Percentiles rank a stretch among this genome's conserved stretches.
phyloP scores from a whole-genome alignment of 2,329 filamentous ascomycete species.

The Fusarium praegraminearum region DNA sequence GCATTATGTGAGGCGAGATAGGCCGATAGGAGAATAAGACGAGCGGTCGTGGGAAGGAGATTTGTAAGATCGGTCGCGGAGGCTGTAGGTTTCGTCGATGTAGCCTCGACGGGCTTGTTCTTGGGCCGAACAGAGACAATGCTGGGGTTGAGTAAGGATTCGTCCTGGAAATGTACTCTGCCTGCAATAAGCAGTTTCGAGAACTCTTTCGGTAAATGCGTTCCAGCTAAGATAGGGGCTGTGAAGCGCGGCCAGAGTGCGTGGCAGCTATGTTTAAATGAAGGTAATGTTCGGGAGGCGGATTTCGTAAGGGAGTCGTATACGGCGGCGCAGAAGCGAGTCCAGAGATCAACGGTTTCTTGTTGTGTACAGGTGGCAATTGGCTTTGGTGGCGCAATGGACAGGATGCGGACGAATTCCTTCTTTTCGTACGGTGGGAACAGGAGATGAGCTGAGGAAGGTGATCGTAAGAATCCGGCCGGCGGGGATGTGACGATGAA shows the following conservation, averaged over 20 bases:
- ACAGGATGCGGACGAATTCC: constrained; percentile 82
- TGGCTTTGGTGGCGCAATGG: constrained; percentile 60
- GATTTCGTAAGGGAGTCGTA: constrained; percentile 88
- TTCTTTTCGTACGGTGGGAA: constrained; percentile 87
- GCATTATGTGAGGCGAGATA: constrained; percentile 87
- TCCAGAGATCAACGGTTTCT: constrained; percentile 77
- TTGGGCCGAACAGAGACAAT: constrained; percentile 59
- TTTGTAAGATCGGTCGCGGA: constrained; percentile 61
- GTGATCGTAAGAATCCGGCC: constrained; percentile 75
- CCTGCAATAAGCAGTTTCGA: constrained; percentile 81
- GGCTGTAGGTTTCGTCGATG: constrained; percentile 28
- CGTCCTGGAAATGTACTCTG: constrained; percentile 77
- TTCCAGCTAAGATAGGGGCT: constrained; percentile 79
- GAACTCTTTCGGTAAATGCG: constrained; percentile 82
- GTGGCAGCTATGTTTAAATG: constrained; percentile 76
- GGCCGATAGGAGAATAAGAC: constrained; percentile 78
- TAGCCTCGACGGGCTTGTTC: constrained; percentile 5
- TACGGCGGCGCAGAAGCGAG: constrained; percentile 83
- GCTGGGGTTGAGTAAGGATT: constrained; percentile 74
- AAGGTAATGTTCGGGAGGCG: constrained; percentile 81
- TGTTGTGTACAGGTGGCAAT: constrained; percentile 63
- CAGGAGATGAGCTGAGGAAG: constrained; percentile 79
- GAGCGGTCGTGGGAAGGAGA: constrained; percentile 77
- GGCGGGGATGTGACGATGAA: constrained; percentile 81
- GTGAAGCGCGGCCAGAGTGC: constrained; percentile 89